A percentile compares a stretch with the other conserved stretches of the same genome.
These are phyloP conservation scores for Vanderwaltozyma verrucispora DNA, from an alignment of 805 yeast genomes.

Conservation along the genomic window DNA sequence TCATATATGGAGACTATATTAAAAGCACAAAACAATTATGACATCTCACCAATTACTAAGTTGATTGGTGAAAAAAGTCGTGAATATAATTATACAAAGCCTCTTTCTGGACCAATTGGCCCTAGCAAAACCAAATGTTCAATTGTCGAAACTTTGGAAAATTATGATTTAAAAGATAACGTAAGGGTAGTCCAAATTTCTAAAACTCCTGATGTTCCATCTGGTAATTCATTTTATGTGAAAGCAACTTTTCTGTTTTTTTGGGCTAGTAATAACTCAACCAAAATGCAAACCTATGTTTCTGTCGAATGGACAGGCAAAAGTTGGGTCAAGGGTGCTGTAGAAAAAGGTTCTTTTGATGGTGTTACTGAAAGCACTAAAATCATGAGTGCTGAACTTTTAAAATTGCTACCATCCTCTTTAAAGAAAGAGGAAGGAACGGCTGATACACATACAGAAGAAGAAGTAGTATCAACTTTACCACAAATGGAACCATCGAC, in stretches of 20 bases:
- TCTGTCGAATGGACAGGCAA: constrained; percentile 61
- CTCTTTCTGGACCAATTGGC: constrained; percentile 58
- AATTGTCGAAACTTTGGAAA: constrained; percentile 49
- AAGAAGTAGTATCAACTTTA: constrained; percentile 13
- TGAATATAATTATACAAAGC: constrained; percentile 49
- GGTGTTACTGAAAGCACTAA: constrained; percentile 57
- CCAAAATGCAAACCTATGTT: constrained; percentile 44
- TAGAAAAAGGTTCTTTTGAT: constrained; percentile 62
- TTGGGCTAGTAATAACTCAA: constrained; percentile 53
- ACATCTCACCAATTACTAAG: constrained; percentile 40
- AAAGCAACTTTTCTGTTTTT: constrained; percentile 45
- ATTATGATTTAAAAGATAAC: constrained; percentile 37
- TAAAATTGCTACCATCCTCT: constrained; percentile 20
- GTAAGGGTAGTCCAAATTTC: constrained; percentile 47
- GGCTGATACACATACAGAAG: constrained; percentile 7
- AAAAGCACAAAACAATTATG: constrained; percentile 52
- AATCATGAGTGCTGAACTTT: constrained; percentile 38
- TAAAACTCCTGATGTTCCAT: constrained; percentile 75
- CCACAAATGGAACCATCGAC: constrained; percentile 29
- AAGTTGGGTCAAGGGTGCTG: constrained; percentile 68
- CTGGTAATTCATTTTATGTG: constrained; percentile 58
- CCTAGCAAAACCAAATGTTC: constrained; percentile 66
- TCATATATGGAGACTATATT: constrained; percentile 36
- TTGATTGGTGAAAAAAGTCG: constrained; percentile 33
- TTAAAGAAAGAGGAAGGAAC: constrained; percentile 8